Evolutionary conservation across 164 flowering plant species (phyloP).

Genomic region (Cinnamomum chago): DNA sequence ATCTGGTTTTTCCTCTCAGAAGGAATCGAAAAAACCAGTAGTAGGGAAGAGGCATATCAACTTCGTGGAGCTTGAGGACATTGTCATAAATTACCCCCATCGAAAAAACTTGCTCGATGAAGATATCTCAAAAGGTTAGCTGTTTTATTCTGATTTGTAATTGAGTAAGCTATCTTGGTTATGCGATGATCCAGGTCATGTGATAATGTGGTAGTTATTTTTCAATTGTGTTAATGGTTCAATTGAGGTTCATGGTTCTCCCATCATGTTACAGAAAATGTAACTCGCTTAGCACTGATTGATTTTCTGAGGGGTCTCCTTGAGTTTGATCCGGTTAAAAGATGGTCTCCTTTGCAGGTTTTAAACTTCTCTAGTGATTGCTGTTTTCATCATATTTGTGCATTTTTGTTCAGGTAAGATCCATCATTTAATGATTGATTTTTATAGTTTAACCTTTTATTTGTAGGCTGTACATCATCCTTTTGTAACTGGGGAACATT

Average conservation of each 20-base stretch:
- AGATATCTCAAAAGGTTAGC: constrained; percentile 71
- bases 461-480: constrained; percentile 94
- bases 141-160: not conserved
- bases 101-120: constrained; percentile 59
- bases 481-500: constrained; percentile 93
- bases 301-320: constrained; percentile 95
- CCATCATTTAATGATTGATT: not conserved
- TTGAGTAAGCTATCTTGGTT: not conserved
- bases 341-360: constrained; percentile 99
- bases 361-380: constrained; percentile 1
- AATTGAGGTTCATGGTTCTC: not conserved
- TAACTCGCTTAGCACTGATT: constrained; percentile 71
- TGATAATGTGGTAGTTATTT: not conserved
- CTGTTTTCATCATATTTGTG: not conserved
- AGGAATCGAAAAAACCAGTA: constrained; percentile 72
- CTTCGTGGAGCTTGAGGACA: constrained; percentile 77
- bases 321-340: constrained; percentile 95
- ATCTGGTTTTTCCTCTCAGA: constrained; percentile 37
- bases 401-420: not conserved
- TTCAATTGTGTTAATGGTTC: constrained; percentile 11
- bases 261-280: constrained; percentile 49
- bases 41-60: constrained; percentile 88
- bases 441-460: constrained; percentile 8
- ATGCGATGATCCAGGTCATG: not conserved
- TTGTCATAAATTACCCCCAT: constrained; percentile 78